A percentile compares a stretch with the other conserved stretches of the same genome.
These are phyloP conservation scores for Sclerotinia glacialis DNA, from an alignment of 2,329 filamentous ascomycete species.

Conservation along the genomic window DNA sequence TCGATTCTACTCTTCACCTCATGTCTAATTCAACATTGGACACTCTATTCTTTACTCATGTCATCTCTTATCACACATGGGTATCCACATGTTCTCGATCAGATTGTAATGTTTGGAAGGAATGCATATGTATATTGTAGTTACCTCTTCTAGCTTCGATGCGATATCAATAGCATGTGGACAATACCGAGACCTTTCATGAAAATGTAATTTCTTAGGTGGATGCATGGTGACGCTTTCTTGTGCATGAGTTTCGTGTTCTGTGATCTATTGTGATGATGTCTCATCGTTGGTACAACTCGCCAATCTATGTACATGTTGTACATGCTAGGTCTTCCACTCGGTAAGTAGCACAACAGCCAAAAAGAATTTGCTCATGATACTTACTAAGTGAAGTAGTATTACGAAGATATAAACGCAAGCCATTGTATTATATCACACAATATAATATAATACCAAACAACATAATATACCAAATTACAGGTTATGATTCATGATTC, in stretches of 20 bases:
- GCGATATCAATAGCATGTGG: neutral
- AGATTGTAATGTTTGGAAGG: neutral
- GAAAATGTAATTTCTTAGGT: neutral
- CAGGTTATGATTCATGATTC: no score
- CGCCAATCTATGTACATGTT: neutral
- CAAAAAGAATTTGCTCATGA: neutral
- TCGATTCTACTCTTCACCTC: neutral
- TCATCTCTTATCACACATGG: constrained; percentile 2
- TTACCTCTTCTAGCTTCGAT: neutral
- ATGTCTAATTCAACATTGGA: constrained; percentile 17
- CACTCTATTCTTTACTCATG: constrained; percentile 2
- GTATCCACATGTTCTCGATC: neutral
- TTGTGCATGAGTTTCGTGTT: neutral
- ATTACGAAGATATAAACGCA: no score
- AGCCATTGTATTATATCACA: no score
- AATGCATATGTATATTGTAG: constrained; percentile 5
- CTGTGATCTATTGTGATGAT: neutral
- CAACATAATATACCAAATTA: no score
- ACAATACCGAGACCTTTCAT: neutral
- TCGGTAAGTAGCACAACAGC: neutral
- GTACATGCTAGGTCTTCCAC: neutral
- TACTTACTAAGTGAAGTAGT: no score
- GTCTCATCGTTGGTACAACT: constrained; percentile 2
- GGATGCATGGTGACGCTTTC: neutral
- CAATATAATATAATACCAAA: no score